Conservation (phyloP, 345 rosid species). For the Turnera subulata region DNA sequence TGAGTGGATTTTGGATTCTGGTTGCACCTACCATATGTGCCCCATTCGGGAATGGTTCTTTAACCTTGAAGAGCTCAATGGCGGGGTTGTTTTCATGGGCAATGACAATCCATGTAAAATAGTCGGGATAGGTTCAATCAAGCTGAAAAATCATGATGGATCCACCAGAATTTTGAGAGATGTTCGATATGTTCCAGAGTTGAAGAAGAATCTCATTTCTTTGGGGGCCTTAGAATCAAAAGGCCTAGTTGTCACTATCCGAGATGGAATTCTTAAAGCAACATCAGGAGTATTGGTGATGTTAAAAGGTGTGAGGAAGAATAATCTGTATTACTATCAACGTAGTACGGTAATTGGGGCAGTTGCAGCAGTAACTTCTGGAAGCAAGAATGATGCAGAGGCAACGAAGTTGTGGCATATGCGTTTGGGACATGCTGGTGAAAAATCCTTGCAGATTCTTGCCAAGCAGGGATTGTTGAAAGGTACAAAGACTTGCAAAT, state of each 20-base stretch:
- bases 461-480: constrained; percentile 3
- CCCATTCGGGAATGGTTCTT: constrained; percentile 7
- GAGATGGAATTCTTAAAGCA: too few species aligned
- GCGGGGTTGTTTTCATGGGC: constrained; percentile 1
- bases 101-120: not conserved
- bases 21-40: constrained; percentile 3
- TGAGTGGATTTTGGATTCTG: constrained; percentile 6
- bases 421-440: not conserved
- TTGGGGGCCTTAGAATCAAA: not conserved
- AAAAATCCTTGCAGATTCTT: constrained; percentile 9
- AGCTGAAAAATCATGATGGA: constrained; percentile 1
- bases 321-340: not conserved
- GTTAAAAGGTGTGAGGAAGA: too few species aligned
- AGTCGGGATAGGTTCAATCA: not conserved
- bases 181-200: not conserved
- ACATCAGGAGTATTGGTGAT: too few species aligned
- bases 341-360: not conserved
- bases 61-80: not conserved
- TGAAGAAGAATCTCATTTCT: too few species aligned
- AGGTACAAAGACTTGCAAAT: constrained; percentile 2
- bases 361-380: not conserved
- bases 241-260: not conserved
- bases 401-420: constrained; percentile 4
- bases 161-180: not conserved
- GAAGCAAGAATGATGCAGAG: not conserved